Evolutionary conservation across 2,329 filamentous ascomycete genomes (phyloP).

Genomic region (Paecilomyces formosus): DNA sequence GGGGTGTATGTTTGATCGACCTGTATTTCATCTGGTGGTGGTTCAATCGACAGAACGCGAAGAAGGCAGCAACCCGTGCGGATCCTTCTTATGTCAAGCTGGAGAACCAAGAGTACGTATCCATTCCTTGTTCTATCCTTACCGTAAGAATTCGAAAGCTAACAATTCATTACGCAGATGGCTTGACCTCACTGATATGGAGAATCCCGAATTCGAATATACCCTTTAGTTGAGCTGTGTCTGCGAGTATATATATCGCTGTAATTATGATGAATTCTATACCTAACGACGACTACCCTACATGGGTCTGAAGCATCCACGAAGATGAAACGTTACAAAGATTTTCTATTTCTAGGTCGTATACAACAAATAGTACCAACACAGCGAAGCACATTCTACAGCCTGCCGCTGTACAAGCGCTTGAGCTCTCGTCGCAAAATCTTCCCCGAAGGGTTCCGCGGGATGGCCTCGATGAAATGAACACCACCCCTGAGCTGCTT

Average conservation of each 20-base stretch:
- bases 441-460: no score
- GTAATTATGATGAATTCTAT: not conserved
- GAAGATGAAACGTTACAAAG: not conserved
- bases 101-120: constrained; percentile 55
- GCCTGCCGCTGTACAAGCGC: no score
- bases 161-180: constrained; percentile 24
- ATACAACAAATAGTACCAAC: no score
- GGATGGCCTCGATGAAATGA: no score
- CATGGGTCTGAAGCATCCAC: not conserved
- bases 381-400: no score
- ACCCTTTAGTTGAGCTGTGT: constrained; percentile 33
- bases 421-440: no score
- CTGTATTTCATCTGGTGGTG: constrained; percentile 57
- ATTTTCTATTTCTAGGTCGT: not conserved
- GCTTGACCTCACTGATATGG: constrained; percentile 58
- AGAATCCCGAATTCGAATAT: constrained; percentile 60
- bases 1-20: constrained; percentile 45
- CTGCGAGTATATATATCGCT: not conserved
- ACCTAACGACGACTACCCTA: not conserved
- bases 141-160: not conserved
- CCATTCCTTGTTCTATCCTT: constrained; percentile 10
- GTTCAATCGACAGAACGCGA: constrained; percentile 51
- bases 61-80: constrained; percentile 48
- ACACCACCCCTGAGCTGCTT: no score
- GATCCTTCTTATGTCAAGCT: constrained; percentile 52